Percentiles rank a stretch among this genome's conserved stretches.
These are phyloP conservation scores for Striga hermonthica DNA, from an alignment of 305 asterid genomes.

Conservation along the genomic window DNA sequence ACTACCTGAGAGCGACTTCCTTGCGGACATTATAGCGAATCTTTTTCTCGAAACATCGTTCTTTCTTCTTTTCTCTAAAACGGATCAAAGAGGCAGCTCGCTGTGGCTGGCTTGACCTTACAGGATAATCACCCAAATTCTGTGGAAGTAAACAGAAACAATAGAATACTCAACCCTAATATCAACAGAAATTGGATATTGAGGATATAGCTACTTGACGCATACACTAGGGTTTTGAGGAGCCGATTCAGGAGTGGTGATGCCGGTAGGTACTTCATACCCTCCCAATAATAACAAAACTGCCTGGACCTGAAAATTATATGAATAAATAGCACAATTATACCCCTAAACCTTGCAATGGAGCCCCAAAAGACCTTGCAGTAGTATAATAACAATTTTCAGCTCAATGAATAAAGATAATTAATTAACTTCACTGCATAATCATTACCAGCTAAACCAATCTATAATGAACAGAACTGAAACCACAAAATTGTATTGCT, in stretches of 20 bases:
- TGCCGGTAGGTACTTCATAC: slow-evolving; percentile 56
- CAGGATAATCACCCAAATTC: slow-evolving; percentile 66
- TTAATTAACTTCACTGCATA: neutral
- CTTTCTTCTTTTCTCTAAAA: slow-evolving; percentile 93
- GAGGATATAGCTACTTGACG: slow-evolving; percentile 3
- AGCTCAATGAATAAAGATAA: neutral
- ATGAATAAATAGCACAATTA: neutral
- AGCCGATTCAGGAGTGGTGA: slow-evolving; percentile 59
- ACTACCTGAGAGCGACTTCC: slow-evolving; percentile 96
- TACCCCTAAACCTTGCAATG: slow-evolving; percentile 15
- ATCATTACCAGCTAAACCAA: slow-evolving; percentile 13
- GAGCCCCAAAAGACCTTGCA: slow-evolving; percentile 1
- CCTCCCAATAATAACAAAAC: slow-evolving; percentile 82
- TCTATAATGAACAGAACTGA: neutral
- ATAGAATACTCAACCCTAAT: slow-evolving; percentile 19
- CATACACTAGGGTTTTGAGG: slow-evolving; percentile 71
- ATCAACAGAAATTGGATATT: slow-evolving; percentile 4
- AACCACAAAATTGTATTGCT: neutral
- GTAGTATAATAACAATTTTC: neutral
- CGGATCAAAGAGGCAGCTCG: slow-evolving; percentile 89
- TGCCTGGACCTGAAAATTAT: slow-evolving; percentile 67
- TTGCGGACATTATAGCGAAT: slow-evolving; percentile 91
- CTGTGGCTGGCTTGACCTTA: slow-evolving; percentile 76
- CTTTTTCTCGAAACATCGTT: slow-evolving; percentile 87
- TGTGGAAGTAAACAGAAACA: slow-evolving; percentile 33